These are phyloP conservation scores for Symbiodinium pilosum DNA, from an alignment of 73 alveolate species.

Conservation along the genomic window DNA sequence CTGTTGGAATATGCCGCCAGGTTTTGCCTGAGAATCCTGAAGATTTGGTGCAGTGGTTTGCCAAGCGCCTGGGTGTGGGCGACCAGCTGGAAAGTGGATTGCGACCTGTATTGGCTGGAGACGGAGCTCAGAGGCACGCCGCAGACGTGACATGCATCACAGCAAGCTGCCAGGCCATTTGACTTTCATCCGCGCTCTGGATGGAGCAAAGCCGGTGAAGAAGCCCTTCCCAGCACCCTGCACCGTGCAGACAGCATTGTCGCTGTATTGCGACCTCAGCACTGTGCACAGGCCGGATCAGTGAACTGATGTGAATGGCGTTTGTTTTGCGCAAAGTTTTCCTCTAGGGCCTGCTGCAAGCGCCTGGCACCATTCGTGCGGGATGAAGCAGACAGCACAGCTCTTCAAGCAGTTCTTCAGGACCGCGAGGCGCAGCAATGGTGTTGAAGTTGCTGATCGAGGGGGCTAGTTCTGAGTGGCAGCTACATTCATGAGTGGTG, in stretches of 20 bases:
- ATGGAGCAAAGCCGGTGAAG: neutral
- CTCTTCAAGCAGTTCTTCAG: slow-evolving; percentile 28
- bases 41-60: slow-evolving; percentile 84
- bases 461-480: too few species aligned
- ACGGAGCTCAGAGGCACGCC: neutral
- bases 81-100: slow-evolving; percentile 26
- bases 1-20: too few species aligned
- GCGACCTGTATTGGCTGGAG: neutral
- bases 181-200: neutral
- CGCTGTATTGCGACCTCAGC: slow-evolving; percentile 74
- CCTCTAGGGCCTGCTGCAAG: slow-evolving; percentile 24
- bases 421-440: slow-evolving; percentile 95
- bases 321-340: neutral
- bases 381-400: slow-evolving; percentile 65
- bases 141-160: neutral
- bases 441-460: too few species aligned
- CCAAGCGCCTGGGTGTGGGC: slow-evolving; percentile 33
- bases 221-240: slow-evolving; percentile 91
- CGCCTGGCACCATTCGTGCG: slow-evolving; percentile 54
- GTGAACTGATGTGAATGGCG: neutral
- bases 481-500: too few species aligned
- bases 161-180: neutral
- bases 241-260: slow-evolving; percentile 52
- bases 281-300: neutral
- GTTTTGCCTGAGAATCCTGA: slow-evolving; percentile 79